Evolutionary conservation across 352 stramenopile genomes (phyloP).

Genomic region (Phytopythium aichiense): DNA sequence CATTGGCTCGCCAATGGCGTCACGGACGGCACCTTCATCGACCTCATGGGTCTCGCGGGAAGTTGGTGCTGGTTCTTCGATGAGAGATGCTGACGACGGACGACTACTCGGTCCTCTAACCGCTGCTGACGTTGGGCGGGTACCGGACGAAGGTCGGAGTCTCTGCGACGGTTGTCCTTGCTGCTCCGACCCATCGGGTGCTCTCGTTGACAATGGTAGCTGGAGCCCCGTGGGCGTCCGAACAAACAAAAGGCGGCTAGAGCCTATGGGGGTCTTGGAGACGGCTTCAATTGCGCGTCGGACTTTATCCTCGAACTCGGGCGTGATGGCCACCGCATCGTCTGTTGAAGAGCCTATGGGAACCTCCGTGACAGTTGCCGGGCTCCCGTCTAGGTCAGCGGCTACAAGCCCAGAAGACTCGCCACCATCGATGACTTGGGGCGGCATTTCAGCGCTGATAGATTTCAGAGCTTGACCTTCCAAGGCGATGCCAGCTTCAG

Average conservation of each 20-base stretch:
- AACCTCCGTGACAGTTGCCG: neutral
- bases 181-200: neutral
- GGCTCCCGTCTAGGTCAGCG: neutral
- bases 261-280: slow-evolving; percentile 39
- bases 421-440: neutral
- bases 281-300: slow-evolving; percentile 37
- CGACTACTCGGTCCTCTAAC: neutral
- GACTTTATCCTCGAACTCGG: slow-evolving; percentile 55
- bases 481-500: too few relatives aligned
- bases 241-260: slow-evolving; percentile 39
- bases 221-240: slow-evolving; percentile 30
- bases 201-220: slow-evolving; percentile 1
- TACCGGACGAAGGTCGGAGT: neutral
- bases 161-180: neutral
- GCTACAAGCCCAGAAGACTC: neutral
- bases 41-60: neutral
- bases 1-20: neutral
- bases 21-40: neutral
- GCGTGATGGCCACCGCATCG: slow-evolving; percentile 14
- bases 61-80: neutral
- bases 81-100: neutral
- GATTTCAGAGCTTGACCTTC: neutral
- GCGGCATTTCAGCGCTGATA: neutral
- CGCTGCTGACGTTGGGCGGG: neutral
- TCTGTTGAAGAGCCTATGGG: neutral